A percentile compares a stretch with the other conserved stretches of the same genome.
Conservation (phyloP, 352 stramenopile species). For the Labyrinthula sp. region DNA sequence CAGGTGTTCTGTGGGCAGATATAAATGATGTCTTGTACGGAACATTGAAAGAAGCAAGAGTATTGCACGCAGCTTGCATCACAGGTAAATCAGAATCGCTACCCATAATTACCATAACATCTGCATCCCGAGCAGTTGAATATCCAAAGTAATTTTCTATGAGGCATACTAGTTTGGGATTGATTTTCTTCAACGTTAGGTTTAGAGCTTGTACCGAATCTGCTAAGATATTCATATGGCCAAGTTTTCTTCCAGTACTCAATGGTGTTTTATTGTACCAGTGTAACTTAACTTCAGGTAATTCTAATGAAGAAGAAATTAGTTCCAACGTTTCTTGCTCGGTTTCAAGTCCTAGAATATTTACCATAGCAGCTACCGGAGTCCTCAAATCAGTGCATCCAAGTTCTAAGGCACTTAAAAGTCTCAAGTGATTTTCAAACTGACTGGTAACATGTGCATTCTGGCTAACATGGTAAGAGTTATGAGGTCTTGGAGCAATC, state of each 20-base stretch:
- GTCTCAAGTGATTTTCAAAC: constrained; percentile 93
- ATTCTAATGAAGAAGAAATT: constrained; percentile 5
- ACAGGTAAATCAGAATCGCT: constrained; percentile 84
- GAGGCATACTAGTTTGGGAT: constrained; percentile 6
- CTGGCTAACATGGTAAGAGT: constrained; percentile 98
- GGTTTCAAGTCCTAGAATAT: constrained; percentile 50
- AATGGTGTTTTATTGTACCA: constrained; percentile 84
- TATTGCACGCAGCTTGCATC: constrained; percentile 78
- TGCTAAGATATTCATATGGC: constrained; percentile 81
- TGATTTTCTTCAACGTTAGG: constrained; percentile 7
- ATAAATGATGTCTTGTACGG: constrained; percentile 91
- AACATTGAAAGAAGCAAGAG: constrained; percentile 80
- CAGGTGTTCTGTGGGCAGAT: constrained; percentile 86
- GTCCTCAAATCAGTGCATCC: constrained; percentile 70
- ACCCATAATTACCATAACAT: constrained; percentile 67
- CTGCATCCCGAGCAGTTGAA: constrained; percentile 19
- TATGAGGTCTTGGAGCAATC: constrained; percentile 84
- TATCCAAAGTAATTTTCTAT: no score
- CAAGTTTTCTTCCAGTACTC: constrained; percentile 91
- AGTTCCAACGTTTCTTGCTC: constrained; percentile 15
- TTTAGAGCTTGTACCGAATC: constrained; percentile 52
- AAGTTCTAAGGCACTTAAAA: constrained; percentile 71
- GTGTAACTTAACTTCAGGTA: constrained; percentile 60
- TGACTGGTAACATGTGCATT: constrained; percentile 86
- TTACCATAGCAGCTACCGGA: constrained; percentile 64